Percentiles rank a stretch among this genome's conserved stretches.
Evolutionary conservation across 352 stramenopile genomes (phyloP).

Genomic region (Phytopythium boreale): DNA sequence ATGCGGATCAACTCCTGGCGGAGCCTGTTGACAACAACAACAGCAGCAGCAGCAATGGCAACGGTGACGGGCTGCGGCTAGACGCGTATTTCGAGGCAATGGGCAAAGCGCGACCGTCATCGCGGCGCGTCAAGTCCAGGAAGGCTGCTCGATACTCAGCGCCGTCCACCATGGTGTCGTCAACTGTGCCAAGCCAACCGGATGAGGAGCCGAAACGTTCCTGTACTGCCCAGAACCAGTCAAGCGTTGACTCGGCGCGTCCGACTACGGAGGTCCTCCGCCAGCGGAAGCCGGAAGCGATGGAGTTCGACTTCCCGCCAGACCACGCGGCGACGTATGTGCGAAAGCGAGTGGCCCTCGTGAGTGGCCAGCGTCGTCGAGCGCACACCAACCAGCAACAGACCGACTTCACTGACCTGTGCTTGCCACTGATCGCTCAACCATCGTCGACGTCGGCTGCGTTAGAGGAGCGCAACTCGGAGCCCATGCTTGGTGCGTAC

Average conservation of each 20-base stretch:
- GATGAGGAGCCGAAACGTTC: not conserved
- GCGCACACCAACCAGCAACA: not conserved
- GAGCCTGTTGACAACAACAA: slow-evolving; percentile 6
- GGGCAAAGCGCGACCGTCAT: not conserved
- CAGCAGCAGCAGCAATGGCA: not conserved
- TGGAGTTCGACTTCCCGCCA: slow-evolving; percentile 17
- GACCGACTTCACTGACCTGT: not conserved
- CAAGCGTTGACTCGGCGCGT: slow-evolving; percentile 6
- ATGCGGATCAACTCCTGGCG: slow-evolving; percentile 42
- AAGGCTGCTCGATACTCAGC: slow-evolving; percentile 1
- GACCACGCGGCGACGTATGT: not conserved
- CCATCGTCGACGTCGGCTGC: not conserved
- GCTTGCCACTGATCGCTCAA: not conserved
- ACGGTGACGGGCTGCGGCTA: not conserved
- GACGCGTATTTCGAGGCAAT: not conserved
- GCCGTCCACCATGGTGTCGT: not conserved
- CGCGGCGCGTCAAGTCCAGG: not conserved
- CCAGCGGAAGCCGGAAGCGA: slow-evolving; percentile 26
- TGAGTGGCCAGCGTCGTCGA: not conserved
- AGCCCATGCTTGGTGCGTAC: slow-evolving; percentile 28
- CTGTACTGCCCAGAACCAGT: not conserved
- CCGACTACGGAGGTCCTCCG: slow-evolving; percentile 21
- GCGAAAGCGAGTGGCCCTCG: not conserved
- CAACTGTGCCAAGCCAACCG: not conserved
- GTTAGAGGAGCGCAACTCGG: not conserved